Evolutionary conservation across 306 rosid species (phyloP), one percentile per base, ranked within the genome.

Genomic region (Glycine tomentella): DNA sequence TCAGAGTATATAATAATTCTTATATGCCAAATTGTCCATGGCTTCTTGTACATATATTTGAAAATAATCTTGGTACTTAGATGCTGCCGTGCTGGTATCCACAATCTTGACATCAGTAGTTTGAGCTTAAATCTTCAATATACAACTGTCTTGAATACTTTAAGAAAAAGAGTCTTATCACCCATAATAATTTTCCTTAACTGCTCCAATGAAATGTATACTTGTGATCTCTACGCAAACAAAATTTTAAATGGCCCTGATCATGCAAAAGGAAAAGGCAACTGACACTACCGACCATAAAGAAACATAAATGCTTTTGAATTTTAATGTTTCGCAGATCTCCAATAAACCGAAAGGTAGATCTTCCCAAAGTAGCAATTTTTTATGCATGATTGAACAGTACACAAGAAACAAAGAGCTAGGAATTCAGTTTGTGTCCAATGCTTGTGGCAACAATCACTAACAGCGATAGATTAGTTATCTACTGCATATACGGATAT

Each of bases 1-100:
- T 34, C 3, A 34, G 77, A 34, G 77, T 16, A 68, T 82, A 15
- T 57, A 82, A 9, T 58, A 84, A 78, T 83, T 77, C 81, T 83
- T 83, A 61, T 51, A 40, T 63, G 67, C 72, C 65, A 53, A 52
- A 34, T 33, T 52, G 64, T 52, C 52, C 72, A 66, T 51, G 74
- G 16, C 20, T 20, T 20, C 20, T 20, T 20, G 20, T 20, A 20
- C 20, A 20, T 20, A 20, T 20, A 20, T 20, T 20, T 20, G 20
- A 20, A 20, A 20, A 20, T 20, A 67, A 66, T 56, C 3, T 12
- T 10, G 52, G n/a, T 14, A 40, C 45, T 52, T 72, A 36, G 40
- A 48, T 25, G 31, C 31, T 25, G 31, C 31, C 31, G 0, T 61
- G 42, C 9, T 62, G 42, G 8, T 9, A 9, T 59, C 4, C 31